phyloP scores from a whole-genome alignment of 2,329 filamentous ascomycete species.

The Fusarium veterinarium region DNA sequence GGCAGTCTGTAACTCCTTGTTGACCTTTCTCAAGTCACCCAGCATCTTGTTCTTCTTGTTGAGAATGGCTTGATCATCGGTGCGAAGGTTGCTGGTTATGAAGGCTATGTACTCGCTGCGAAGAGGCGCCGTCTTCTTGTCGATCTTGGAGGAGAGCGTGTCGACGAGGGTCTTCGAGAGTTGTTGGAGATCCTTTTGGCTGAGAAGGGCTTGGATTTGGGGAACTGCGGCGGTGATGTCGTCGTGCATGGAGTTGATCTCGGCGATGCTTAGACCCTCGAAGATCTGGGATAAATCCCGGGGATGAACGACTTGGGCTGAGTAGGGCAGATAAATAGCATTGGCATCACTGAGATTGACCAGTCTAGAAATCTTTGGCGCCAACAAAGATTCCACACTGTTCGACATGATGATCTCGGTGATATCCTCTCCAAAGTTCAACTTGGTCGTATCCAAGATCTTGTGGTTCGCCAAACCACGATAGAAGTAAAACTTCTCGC shows the following conservation, averaged over 20 bases:
- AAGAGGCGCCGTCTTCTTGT: neutral
- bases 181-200: constrained; percentile 2
- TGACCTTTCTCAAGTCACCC: neutral
- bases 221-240: constrained; percentile 11
- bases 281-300: neutral
- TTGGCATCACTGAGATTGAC: constrained; percentile 1
- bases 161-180: constrained; percentile 1
- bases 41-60: constrained; percentile 18
- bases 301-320: neutral
- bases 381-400: neutral
- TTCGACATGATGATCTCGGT: neutral
- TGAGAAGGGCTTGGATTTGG: constrained; percentile 5
- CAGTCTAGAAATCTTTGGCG: neutral
- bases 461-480: neutral
- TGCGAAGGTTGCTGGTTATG: neutral
- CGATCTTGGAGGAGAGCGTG: constrained; percentile 9
- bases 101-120: neutral
- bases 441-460: neutral
- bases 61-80: neutral
- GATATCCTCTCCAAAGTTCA: constrained; percentile 7
- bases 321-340: constrained; percentile 3
- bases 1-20: neutral
- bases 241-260: constrained; percentile 3
- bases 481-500: constrained; percentile 9
- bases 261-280: neutral